A percentile compares a stretch with the other conserved stretches of the same genome.
Evolutionary conservation across 2,329 filamentous ascomycete genomes (phyloP).

Genomic region (Ceratocystis destructans): DNA sequence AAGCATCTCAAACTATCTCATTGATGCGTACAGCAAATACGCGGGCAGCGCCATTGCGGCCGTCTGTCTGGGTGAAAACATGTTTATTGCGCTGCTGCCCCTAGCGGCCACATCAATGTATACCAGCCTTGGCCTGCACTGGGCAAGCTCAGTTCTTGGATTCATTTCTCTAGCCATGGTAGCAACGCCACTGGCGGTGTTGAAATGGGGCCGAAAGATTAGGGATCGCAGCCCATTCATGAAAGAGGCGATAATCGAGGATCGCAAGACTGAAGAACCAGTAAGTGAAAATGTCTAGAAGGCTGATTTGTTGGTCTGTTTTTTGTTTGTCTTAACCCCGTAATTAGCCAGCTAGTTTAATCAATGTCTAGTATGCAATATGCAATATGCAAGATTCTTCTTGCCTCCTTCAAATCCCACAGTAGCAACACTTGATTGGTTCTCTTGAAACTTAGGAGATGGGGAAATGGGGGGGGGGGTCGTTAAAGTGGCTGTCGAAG

Average conservation of each 20-base stretch:
- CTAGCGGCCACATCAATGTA: conserved; percentile 17
- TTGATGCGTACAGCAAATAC: conserved; percentile 37
- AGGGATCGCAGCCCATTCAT: conserved; percentile 18
- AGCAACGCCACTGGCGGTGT: conserved; percentile 15
- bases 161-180: conserved; percentile 18
- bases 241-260: conserved; percentile 14
- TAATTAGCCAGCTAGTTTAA: background rate
- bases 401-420: background rate
- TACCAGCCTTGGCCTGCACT: conserved; percentile 16
- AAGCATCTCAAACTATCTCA: conserved; percentile 35
- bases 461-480: background rate
- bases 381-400: background rate
- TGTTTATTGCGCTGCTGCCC: conserved; percentile 29
- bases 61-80: conserved; percentile 35
- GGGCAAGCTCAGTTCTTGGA: conserved; percentile 18
- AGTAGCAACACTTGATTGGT: background rate
- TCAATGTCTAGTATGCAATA: no score
- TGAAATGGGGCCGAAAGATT: conserved; percentile 16
- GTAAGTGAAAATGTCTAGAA: conserved; percentile 1
- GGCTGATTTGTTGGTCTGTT: background rate
- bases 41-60: conserved; percentile 37
- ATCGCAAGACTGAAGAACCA: background rate
- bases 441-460: background rate
- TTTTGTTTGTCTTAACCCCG: background rate
- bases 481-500: background rate